A percentile compares a stretch with the other conserved stretches of the same genome.
phyloP scores from a whole-genome alignment of 306 rosid species.

The Dalbergia cochinchinensis region DNA sequence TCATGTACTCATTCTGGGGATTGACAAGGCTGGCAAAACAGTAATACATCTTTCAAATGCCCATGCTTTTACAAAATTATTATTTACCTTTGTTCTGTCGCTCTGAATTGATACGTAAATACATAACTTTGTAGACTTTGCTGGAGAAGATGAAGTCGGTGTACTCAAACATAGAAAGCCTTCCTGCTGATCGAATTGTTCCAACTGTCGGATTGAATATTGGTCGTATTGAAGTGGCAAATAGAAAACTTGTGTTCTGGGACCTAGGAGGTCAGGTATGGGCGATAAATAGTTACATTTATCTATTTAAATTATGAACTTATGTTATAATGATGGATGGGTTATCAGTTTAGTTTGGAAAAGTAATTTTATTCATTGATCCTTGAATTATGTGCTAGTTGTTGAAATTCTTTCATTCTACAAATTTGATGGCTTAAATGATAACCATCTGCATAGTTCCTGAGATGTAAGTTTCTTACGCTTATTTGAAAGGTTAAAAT shows the following conservation, averaged over 20 bases:
- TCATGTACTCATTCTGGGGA: slow-evolving; percentile 96
- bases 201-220: slow-evolving; percentile 99
- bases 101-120: slow-evolving; percentile 27
- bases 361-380: neutral
- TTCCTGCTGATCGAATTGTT: slow-evolving; percentile 95
- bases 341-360: slow-evolving; percentile 28
- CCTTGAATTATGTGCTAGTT: slow-evolving; percentile 25
- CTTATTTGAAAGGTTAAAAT: slow-evolving; percentile 12
- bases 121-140: slow-evolving; percentile 71
- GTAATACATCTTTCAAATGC: slow-evolving; percentile 58
- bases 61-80: slow-evolving; percentile 29
- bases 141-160: slow-evolving; percentile 92
- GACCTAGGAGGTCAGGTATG: slow-evolving; percentile 99
- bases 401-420: slow-evolving; percentile 32
- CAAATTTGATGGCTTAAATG: slow-evolving; percentile 33
- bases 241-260: slow-evolving; percentile 91
- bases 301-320: slow-evolving; percentile 21
- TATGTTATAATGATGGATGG: slow-evolving; percentile 10
- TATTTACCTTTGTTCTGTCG: slow-evolving; percentile 25
- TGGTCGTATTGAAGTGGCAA: slow-evolving; percentile 91
- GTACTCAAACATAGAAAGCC: slow-evolving; percentile 84
- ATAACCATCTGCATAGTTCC: slow-evolving; percentile 21
- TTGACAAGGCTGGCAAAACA: slow-evolving; percentile 99
- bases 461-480: slow-evolving; percentile 3
- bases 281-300: slow-evolving; percentile 12